Conservation (phyloP, 352 stramenopile genomes). For the Phytophthora tentaculata region DNA sequence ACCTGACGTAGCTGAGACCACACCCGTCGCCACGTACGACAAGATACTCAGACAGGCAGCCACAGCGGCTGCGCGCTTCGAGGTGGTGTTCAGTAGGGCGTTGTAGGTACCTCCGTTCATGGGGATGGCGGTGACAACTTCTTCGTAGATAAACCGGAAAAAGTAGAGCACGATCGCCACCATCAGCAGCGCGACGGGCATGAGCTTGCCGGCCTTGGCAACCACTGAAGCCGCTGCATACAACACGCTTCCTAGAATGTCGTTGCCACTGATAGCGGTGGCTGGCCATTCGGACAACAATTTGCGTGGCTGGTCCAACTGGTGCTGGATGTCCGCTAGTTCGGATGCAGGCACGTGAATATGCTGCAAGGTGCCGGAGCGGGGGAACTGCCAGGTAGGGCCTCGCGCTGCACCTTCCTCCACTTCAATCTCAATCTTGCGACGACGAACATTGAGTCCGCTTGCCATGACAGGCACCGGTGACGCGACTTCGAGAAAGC, state of each 20-base stretch:
- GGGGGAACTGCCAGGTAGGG: conserved; percentile 51
- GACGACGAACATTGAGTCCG: conserved; percentile 29
- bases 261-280: conserved; percentile 90
- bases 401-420: conserved; percentile 31
- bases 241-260: conserved; percentile 89
- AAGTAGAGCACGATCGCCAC: conserved; percentile 68
- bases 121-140: conserved; percentile 88
- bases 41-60: conserved; percentile 86
- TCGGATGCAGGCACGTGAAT: conserved; percentile 42
- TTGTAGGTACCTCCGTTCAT: conserved; percentile 93
- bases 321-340: conserved; percentile 41
- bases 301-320: conserved; percentile 39
- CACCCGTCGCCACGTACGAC: conserved; percentile 89
- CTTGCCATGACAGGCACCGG: conserved; percentile 20
- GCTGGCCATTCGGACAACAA: conserved; percentile 69
- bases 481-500: conserved; percentile 29
- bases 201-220: conserved; percentile 73
- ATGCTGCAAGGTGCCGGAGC: conserved; percentile 41
- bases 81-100: conserved; percentile 89
- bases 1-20: conserved; percentile 71
- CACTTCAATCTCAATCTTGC: conserved; percentile 60
- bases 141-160: conserved; percentile 85
- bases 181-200: conserved; percentile 76
- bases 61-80: conserved; percentile 83
- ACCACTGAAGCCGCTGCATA: conserved; percentile 58